These are phyloP conservation scores for Gonapodya prolifera DNA, from an alignment of 192 early-diverging fungal genomes.

Conservation along the genomic window DNA sequence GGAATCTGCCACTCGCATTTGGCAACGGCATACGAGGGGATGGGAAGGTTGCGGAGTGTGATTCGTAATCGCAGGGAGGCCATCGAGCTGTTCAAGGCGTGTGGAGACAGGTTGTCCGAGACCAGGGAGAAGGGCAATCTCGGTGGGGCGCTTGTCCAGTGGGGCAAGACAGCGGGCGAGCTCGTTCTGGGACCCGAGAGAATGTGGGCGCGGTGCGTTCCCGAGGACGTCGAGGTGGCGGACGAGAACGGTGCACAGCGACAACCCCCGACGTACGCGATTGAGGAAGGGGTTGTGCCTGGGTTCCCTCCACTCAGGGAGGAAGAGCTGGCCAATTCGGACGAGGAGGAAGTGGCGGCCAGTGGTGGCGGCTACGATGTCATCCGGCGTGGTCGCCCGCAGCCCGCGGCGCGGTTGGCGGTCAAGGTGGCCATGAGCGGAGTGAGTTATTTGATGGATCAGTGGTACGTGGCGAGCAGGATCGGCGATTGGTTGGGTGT, in stretches of 20 bases:
- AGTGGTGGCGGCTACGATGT: neutral
- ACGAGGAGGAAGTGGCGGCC: neutral
- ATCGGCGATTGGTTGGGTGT: neutral
- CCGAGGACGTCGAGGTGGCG: neutral
- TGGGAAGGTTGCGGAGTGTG: neutral
- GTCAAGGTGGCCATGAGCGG: neutral
- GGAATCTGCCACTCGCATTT: neutral
- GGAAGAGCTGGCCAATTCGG: neutral
- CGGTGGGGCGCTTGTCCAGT: neutral
- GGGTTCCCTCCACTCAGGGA: neutral
- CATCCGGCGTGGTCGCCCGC: neutral
- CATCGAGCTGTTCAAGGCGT: neutral
- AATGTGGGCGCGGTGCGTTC: neutral
- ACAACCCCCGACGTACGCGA: neutral
- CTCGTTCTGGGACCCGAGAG: neutral
- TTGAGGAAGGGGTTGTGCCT: neutral
- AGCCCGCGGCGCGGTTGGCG: neutral
- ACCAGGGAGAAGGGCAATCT: neutral
- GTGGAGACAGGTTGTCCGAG: neutral
- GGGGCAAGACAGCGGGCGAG: neutral
- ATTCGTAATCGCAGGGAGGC: neutral
- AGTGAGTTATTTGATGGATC: neutral
- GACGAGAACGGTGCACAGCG: neutral
- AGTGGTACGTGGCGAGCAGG: neutral
- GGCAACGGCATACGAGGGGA: conserved; percentile 1